Conservation (phyloP, 192 early-diverging fungal genomes). For the Backusella morwellensis region DNA sequence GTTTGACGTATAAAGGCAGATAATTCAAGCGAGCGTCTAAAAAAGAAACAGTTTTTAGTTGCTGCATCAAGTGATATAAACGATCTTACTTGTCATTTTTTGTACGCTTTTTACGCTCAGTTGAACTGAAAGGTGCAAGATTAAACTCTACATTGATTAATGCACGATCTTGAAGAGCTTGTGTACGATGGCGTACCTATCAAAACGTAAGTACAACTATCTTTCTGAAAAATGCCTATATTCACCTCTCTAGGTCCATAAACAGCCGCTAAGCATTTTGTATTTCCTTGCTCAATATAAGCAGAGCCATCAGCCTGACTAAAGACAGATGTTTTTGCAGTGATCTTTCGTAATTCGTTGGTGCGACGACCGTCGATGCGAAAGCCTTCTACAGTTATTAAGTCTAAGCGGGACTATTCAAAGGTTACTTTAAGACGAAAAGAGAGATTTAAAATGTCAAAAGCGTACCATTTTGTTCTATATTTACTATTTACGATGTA, state of each 20-base stretch:
- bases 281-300: conserved; percentile 95
- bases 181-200: conserved; percentile 55
- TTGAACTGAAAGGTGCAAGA: conserved; percentile 88
- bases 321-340: conserved; percentile 74
- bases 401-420: conserved; percentile 48
- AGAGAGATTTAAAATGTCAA: not conserved
- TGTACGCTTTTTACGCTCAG: conserved; percentile 80
- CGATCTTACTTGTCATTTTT: conserved; percentile 75
- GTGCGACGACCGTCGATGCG: conserved; percentile 90
- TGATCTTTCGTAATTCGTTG: conserved; percentile 83
- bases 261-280: conserved; percentile 86
- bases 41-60: not conserved
- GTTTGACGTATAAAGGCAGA: conserved; percentile 83
- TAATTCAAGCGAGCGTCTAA: conserved; percentile 82
- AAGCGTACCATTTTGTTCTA: not conserved
- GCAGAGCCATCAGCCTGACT: conserved; percentile 90
- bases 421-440: not conserved
- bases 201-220: not conserved
- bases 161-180: conserved; percentile 67
- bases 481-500: not conserved
- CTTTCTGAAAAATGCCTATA: not conserved
- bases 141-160: conserved; percentile 88
- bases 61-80: not conserved
- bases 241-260: conserved; percentile 88
- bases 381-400: conserved; percentile 63